Evolutionary conservation across 202 grass and related monocot genomes (phyloP), one percentile per base, ranked within the genome.

Genomic region (Bolboschoenoplectus hybrid): DNA sequence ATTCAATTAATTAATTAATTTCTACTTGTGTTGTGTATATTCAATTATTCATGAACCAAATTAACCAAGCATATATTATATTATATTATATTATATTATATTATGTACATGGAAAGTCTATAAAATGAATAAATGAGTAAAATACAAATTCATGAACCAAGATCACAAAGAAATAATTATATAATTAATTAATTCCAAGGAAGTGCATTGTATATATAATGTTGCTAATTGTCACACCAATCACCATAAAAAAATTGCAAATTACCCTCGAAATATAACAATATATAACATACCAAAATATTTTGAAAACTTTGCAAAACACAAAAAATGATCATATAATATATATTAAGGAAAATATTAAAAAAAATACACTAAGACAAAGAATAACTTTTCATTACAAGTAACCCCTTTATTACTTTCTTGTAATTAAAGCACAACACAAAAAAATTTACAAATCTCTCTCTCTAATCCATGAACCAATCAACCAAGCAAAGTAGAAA

Each of bases 361-460:
- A 20, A 40, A 68, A 68, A 67, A 67, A 75, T 36, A 51, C 47
- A 76, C 19, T 35, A 76, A 36, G 73, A 76, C 73, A 76, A 76
- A 77, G 6, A 77, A 77, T 53, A 77, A 12, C 73, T 77, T 77
- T 77, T 56, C 49, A 77, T 55, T 77, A 26, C 26, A 26, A 26
- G 73, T 39, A 2, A 53, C 50, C 36, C 51, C 11, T 55, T 55
- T 77, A 39, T 55, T 77, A 26, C 73, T 55, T 77, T 55, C 73
- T 55, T 77, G 32, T 77, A 38, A 76, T 51, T 14, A 55, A 55
- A 10, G 13, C 35, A 78, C 40, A 40, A 40, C 14, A 26, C 26
- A 26, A 0, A 58, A 78, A 57, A 61, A n/a, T 78, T 40, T 58
- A 34, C 74, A 39, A 32, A 55, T 40, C 1, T 55, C 32, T 55